Evolutionary conservation across 164 flowering plant genomes (phyloP).

Genomic region (Tetrastigma voinierianum): DNA sequence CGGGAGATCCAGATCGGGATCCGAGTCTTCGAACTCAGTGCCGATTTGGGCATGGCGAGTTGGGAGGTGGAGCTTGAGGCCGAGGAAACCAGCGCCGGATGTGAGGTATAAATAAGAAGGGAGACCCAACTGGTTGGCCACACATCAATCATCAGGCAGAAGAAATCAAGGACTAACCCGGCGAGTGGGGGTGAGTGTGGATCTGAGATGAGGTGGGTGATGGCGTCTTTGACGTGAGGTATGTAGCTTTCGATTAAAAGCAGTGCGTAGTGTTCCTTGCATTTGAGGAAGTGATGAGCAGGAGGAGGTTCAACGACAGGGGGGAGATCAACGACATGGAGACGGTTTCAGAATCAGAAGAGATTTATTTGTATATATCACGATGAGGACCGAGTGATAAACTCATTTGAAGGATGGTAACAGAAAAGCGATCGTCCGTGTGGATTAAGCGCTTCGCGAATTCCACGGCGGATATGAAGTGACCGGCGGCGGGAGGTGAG

Average conservation of each 20-base stretch:
- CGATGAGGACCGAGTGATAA: neutral
- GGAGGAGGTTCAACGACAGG: constrained; percentile 2
- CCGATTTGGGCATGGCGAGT: constrained; percentile 4
- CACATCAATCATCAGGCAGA: constrained; percentile 26
- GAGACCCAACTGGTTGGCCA: constrained; percentile 13
- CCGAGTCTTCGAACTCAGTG: neutral
- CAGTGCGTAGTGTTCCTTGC: neutral
- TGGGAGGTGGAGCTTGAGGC: constrained; percentile 8
- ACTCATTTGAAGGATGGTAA: constrained; percentile 20
- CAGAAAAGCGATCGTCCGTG: neutral
- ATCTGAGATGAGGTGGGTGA: neutral
- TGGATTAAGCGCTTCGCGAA: no score
- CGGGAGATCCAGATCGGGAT: constrained; percentile 6
- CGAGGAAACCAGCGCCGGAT: constrained; percentile 15
- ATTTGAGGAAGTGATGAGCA: neutral
- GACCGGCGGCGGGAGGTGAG: constrained; percentile 18
- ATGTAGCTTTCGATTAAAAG: constrained; percentile 1
- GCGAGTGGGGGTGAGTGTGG: constrained; percentile 7
- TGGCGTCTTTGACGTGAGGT: neutral
- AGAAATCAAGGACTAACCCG: constrained; percentile 16
- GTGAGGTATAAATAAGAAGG: constrained; percentile 26
- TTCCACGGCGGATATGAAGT: constrained; percentile 14
- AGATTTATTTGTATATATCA: constrained; percentile 1
- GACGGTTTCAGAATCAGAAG: neutral
- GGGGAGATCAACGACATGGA: constrained; percentile 8